phyloP scores from a whole-genome alignment of 2,329 filamentous ascomycete genomes.

The Pseudocercospora crystallina region DNA sequence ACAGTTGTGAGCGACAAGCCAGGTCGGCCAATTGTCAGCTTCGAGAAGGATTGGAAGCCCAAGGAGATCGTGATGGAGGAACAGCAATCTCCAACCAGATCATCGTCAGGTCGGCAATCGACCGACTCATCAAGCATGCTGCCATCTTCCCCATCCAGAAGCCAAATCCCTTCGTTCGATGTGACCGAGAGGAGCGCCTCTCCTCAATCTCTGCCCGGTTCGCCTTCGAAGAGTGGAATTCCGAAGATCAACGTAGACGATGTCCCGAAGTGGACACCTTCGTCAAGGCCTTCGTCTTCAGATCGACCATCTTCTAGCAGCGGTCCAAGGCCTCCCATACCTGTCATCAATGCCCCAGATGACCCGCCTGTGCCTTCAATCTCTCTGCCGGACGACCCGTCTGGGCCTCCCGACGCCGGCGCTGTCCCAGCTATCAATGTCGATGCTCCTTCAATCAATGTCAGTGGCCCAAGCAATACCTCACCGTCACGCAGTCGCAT shows the following conservation, averaged over 20 bases:
- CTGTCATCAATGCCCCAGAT: constrained; percentile 56
- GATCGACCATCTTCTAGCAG: background rate
- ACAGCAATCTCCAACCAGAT: constrained; percentile 23
- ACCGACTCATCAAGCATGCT: background rate
- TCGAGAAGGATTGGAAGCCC: constrained; percentile 79
- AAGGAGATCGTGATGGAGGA: constrained; percentile 71
- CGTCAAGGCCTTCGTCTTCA: constrained; percentile 6
- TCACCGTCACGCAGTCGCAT: background rate
- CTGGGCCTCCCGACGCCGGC: constrained; percentile 30
- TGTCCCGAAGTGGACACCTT: constrained; percentile 15
- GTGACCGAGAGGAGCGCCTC: constrained; percentile 2
- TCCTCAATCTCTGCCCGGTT: constrained; percentile 5
- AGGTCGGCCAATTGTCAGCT: constrained; percentile 95
- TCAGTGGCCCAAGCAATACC: constrained; percentile 8
- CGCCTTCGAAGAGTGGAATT: constrained; percentile 10
- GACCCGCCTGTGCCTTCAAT: constrained; percentile 30
- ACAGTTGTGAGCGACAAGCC: constrained; percentile 87
- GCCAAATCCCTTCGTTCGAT: background rate
- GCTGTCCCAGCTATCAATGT: constrained; percentile 15
- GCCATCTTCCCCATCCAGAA: constrained; percentile 1
- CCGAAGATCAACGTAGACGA: constrained; percentile 18
- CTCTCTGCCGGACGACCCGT: constrained; percentile 35
- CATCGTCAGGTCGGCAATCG: background rate
- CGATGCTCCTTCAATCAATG: background rate
- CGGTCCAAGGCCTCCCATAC: constrained; percentile 34